A percentile compares a stretch with the other conserved stretches of the same genome.
These are phyloP conservation scores for Paramecium primaurelia DNA, from an alignment of 73 alveolate species.

Conservation along the genomic window DNA sequence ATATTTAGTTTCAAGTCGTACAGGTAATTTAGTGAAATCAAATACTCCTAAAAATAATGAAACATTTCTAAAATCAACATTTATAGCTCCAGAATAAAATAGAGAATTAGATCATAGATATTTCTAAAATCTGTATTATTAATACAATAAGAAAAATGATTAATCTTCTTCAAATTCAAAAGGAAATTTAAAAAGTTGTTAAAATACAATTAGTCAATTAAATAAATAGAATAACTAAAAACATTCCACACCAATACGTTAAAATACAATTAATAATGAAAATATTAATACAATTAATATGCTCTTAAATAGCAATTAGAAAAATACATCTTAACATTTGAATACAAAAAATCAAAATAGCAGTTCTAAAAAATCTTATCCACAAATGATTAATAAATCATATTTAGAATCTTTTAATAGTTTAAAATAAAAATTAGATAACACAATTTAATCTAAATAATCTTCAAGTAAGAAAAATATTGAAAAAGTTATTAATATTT, in stretches of 20 bases:
- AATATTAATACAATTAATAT: not conserved
- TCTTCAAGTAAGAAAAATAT: not conserved
- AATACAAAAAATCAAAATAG: not conserved
- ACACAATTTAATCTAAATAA: not conserved
- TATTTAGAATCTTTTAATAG: not conserved
- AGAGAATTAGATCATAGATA: not conserved
- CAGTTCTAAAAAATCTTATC: not conserved
- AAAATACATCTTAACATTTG: not conserved
- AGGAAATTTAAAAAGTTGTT: not conserved
- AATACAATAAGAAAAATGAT: not conserved
- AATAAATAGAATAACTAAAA: not conserved
- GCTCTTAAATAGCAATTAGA: not conserved
- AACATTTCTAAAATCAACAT: not conserved
- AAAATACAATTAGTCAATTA: not conserved
- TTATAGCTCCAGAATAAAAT: not conserved
- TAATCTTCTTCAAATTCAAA: not conserved
- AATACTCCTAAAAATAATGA: not conserved
- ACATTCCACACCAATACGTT: not conserved
- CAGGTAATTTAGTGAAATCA: not conserved
- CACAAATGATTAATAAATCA: not conserved
- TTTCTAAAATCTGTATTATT: not conserved
- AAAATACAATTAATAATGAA: not conserved
- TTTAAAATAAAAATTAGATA: not conserved
- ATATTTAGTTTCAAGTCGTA: not conserved
- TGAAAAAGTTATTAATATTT: not conserved